phyloP scores from a whole-genome alignment of 2,329 filamentous ascomycete species.

The Mycogone perniciosa region DNA sequence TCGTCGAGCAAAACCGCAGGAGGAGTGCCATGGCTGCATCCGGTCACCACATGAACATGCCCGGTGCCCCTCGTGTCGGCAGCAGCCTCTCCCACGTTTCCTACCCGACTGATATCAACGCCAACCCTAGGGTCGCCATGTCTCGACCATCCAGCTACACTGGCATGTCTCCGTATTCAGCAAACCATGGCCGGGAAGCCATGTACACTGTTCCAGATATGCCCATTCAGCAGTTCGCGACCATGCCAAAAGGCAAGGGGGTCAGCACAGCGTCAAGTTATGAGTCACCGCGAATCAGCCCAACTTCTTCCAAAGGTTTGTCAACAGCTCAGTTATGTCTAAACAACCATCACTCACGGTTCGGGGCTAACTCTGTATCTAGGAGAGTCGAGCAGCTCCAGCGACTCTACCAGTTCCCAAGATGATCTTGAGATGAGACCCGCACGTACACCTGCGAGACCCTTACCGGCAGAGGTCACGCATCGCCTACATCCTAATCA shows the following conservation, averaged over 20 bases:
- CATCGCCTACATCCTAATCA: slow-evolving; percentile 23
- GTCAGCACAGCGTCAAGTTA: slow-evolving; percentile 26
- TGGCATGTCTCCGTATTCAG: slow-evolving; percentile 28
- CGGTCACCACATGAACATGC: slow-evolving; percentile 32
- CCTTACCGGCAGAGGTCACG: slow-evolving; percentile 1
- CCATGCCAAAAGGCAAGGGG: slow-evolving; percentile 39
- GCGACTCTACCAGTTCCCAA: slow-evolving; percentile 32
- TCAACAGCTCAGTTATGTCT: neutral
- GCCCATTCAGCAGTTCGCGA: slow-evolving; percentile 17
- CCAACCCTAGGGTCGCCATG: slow-evolving; percentile 32
- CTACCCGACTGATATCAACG: slow-evolving; percentile 37
- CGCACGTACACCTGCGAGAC: slow-evolving; percentile 12
- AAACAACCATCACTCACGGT: neutral
- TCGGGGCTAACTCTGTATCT: slow-evolving; percentile 4
- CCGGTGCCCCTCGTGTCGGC: slow-evolving; percentile 37
- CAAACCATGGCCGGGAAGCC: slow-evolving; percentile 26
- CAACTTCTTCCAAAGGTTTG: slow-evolving; percentile 33
- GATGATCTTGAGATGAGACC: slow-evolving; percentile 36
- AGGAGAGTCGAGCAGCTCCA: slow-evolving; percentile 27
- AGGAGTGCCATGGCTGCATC: slow-evolving; percentile 42
- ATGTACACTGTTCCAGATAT: slow-evolving; percentile 24
- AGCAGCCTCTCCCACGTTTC: slow-evolving; percentile 43
- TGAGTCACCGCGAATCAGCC: slow-evolving; percentile 29
- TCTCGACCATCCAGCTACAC: slow-evolving; percentile 40
- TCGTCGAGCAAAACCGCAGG: slow-evolving; percentile 45